These are phyloP conservation scores for Claviceps arundinis DNA, from an alignment of 2,329 filamentous ascomycete species.

Conservation along the genomic window DNA sequence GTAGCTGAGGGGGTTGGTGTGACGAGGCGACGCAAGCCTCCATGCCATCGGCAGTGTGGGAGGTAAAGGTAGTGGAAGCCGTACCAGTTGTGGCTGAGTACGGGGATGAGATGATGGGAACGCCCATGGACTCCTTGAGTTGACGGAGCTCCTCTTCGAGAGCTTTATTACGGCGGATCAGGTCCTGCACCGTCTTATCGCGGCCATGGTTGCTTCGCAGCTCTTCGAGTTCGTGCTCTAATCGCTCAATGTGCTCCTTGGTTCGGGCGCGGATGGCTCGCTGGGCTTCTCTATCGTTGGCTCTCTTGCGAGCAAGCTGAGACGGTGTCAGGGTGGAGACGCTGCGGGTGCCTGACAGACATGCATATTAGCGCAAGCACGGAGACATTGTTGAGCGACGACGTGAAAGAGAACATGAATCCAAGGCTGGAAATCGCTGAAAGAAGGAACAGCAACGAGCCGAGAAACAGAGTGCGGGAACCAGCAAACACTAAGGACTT, in stretches of 20 bases:
- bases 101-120: conserved; percentile 26
- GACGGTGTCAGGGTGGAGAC: conserved; percentile 80
- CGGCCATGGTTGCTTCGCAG: conserved; percentile 39
- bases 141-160: conserved; percentile 39
- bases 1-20: conserved; percentile 4
- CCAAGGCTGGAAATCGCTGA: neutral
- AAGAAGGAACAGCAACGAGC: neutral
- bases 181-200: conserved; percentile 37
- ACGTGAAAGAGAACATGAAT: neutral
- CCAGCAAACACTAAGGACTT: conserved; percentile 18
- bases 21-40: conserved; percentile 2
- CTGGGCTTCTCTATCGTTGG: conserved; percentile 85
- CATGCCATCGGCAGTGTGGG: conserved; percentile 5
- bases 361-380: neutral
- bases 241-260: conserved; percentile 68
- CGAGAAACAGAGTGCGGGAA: neutral
- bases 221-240: conserved; percentile 64
- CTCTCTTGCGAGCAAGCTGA: conserved; percentile 78
- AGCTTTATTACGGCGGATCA: conserved; percentile 37
- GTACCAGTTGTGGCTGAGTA: conserved; percentile 28
- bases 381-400: neutral
- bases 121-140: conserved; percentile 31
- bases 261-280: conserved; percentile 76
- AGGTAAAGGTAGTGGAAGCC: conserved; percentile 8
- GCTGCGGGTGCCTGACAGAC: conserved; percentile 49